phyloP scores from a whole-genome alignment of 1,139 yeast genomes.

The Taphrina sp. region DNA sequence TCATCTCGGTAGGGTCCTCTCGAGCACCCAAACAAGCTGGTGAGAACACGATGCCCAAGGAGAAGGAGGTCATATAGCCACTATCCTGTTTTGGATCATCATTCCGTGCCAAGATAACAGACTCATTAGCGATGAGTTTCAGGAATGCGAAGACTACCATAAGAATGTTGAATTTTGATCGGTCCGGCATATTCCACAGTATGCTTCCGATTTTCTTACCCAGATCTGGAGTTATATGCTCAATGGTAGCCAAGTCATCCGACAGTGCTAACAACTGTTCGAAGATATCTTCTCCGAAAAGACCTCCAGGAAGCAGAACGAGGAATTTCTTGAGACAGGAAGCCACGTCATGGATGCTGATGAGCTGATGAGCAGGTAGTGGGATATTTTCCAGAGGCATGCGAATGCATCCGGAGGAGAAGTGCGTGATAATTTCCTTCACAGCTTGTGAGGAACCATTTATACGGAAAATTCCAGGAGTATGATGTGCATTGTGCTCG shows the following conservation, averaged over 20 bases:
- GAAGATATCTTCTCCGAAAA: conserved; percentile 25
- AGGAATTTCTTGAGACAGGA: conserved; percentile 30
- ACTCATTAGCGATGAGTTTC: conserved; percentile 4
- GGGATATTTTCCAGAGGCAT: conserved; percentile 20
- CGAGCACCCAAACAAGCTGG: conserved; percentile 31
- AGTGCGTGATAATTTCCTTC: conserved; percentile 25
- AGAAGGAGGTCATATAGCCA: conserved; percentile 28
- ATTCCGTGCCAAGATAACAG: not conserved
- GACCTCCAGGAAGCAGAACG: conserved; percentile 31
- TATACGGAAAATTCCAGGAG: conserved; percentile 32
- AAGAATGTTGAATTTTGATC: conserved; percentile 5
- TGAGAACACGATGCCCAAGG: conserved; percentile 33
- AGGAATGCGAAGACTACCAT: conserved; percentile 28
- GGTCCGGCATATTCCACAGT: conserved; percentile 15
- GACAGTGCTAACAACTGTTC: conserved; percentile 5
- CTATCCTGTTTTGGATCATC: conserved; percentile 23
- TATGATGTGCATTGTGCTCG: conserved; percentile 9
- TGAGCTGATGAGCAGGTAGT: conserved; percentile 16
- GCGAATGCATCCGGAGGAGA: conserved; percentile 11
- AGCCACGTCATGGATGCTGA: conserved; percentile 33
- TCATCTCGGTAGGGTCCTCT: conserved; percentile 10
- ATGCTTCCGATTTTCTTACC: conserved; percentile 15
- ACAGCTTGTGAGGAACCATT: conserved; percentile 30
- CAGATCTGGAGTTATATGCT: too few species aligned
- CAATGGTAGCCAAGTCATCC: too few species aligned